A percentile compares a stretch with the other conserved stretches of the same genome.
phyloP scores from a whole-genome alignment of 2,329 filamentous ascomycete genomes.

The Aspergillus felis region DNA sequence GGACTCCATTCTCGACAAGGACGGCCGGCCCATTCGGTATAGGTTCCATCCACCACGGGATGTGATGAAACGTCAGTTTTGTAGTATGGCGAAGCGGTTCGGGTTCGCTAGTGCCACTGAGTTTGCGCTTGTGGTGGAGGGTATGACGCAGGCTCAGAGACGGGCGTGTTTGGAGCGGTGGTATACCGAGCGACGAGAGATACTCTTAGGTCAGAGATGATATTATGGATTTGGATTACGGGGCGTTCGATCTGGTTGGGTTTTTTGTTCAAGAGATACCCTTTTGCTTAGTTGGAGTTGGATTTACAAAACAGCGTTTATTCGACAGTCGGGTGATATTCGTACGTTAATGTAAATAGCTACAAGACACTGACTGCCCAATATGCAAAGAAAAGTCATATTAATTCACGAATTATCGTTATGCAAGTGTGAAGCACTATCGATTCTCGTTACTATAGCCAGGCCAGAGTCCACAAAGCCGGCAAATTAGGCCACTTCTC shows the following conservation, averaged over 20 bases:
- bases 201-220: constrained; percentile 18
- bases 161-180: constrained; percentile 75
- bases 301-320: not conserved
- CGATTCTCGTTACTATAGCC: constrained; percentile 62
- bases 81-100: constrained; percentile 77
- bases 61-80: constrained; percentile 79
- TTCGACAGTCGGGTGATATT: not conserved
- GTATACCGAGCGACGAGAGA: constrained; percentile 64
- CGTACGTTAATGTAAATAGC: not conserved
- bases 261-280: not conserved
- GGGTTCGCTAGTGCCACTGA: constrained; percentile 73
- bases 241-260: not conserved
- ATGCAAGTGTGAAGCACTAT: not conserved
- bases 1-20: constrained; percentile 16
- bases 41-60: constrained; percentile 69
- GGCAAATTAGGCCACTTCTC: constrained; percentile 90
- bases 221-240: not conserved
- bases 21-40: constrained; percentile 48
- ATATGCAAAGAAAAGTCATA: not conserved
- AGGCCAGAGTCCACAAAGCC: constrained; percentile 89
- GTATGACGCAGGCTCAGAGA: constrained; percentile 80
- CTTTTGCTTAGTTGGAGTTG: not conserved
- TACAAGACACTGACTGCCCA: not conserved
- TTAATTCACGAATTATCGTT: not conserved
- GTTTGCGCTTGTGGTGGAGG: constrained; percentile 86